Conservation (phyloP, 139 green algal genomes). For the Auxenochlorella protothecoides region DNA sequence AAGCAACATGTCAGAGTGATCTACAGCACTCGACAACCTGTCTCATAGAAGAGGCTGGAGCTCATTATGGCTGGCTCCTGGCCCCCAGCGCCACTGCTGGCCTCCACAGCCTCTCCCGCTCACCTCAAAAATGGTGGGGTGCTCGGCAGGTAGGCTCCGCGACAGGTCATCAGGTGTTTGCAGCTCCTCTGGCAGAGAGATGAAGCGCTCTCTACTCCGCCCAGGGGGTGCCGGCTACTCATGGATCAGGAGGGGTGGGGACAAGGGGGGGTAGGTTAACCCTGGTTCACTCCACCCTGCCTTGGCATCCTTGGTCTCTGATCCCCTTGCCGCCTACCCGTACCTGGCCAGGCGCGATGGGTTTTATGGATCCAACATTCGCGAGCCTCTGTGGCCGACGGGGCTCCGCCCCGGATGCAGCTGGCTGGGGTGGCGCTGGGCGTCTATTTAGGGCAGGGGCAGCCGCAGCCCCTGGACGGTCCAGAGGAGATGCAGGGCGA, state of each 20-base stretch:
- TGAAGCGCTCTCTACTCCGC: conserved; percentile 26
- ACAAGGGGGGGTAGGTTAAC: neutral
- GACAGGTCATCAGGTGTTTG: conserved; percentile 1
- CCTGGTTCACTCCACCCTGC: neutral
- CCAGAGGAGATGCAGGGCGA: neutral
- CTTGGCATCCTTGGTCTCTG: neutral
- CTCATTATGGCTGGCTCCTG: no score
- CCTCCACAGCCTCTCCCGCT: neutral
- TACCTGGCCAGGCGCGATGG: conserved; percentile 16
- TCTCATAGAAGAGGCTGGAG: no score
- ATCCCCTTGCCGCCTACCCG: neutral
- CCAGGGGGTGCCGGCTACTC: conserved; percentile 10
- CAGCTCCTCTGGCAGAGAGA: conserved; percentile 43
- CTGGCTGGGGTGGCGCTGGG: neutral
- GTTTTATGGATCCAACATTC: conserved; percentile 1
- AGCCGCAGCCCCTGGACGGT: neutral
- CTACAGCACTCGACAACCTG: no score
- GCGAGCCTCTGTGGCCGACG: neutral
- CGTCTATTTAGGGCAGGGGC: no score
- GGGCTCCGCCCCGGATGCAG: neutral
- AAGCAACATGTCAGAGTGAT: no score
- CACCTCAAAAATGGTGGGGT: conserved; percentile 24
- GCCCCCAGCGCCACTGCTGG: neutral
- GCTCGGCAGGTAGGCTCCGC: neutral
- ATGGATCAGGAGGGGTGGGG: neutral